Evolutionary conservation across 2,329 filamentous ascomycete species (phyloP).

Genomic region (Grosmannia clavigera): DNA sequence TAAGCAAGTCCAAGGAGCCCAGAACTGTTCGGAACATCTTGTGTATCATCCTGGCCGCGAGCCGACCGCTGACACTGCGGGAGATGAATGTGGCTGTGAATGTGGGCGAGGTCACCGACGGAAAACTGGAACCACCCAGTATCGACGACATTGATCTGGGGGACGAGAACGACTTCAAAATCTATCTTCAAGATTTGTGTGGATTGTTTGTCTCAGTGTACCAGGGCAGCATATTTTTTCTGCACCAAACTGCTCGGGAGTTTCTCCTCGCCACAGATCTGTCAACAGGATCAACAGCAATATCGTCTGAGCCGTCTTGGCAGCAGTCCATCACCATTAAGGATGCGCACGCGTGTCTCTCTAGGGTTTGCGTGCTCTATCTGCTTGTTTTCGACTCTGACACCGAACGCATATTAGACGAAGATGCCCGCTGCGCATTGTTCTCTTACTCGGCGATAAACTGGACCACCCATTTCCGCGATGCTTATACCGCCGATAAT

Average conservation of each 20-base stretch:
- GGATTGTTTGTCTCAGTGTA: not conserved
- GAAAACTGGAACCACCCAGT: not conserved
- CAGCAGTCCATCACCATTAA: not conserved
- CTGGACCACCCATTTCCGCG: not conserved
- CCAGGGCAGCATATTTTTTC: not conserved
- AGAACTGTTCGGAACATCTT: not conserved
- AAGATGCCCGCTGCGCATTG: not conserved
- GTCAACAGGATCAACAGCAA: not conserved
- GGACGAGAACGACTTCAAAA: not conserved
- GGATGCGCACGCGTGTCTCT: not conserved
- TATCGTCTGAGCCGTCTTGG: not conserved
- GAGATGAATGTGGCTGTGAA: not conserved
- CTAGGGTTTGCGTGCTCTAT: not conserved
- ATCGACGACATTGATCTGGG: not conserved
- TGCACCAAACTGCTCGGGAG: not conserved
- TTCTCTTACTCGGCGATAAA: not conserved
- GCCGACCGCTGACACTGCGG: not conserved
- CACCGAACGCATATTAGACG: not conserved
- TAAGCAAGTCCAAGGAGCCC: not conserved
- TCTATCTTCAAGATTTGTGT: not conserved
- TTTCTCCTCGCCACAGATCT: not conserved
- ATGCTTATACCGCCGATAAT: not conserved
- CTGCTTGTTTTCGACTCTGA: not conserved
- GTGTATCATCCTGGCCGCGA: not conserved
- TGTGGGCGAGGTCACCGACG: no score